phyloP scores from a whole-genome alignment of 345 rosid species.

The Raphanus raphanistrum region DNA sequence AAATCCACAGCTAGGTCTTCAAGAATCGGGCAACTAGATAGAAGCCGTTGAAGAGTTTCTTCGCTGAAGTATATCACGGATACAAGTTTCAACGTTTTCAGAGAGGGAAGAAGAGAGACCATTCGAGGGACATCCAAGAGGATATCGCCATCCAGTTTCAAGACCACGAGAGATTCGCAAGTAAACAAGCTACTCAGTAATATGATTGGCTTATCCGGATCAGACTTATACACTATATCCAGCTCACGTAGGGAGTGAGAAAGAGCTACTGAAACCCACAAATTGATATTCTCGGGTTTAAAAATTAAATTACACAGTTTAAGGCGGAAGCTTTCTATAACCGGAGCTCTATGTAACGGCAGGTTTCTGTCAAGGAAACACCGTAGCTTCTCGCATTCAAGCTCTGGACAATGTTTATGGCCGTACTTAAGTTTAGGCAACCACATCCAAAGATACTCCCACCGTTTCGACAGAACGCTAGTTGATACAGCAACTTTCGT shows the following conservation, averaged over 20 bases:
- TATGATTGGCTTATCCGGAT: neutral
- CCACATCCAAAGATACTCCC: slow-evolving; percentile 29
- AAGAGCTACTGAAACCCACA: slow-evolving; percentile 4
- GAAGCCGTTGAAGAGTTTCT: neutral
- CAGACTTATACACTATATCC: rapidly evolving
- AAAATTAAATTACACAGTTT: neutral
- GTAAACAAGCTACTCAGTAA: neutral
- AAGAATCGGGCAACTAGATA: neutral
- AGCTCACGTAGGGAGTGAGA: slow-evolving; percentile 3
- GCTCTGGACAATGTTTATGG: rapidly evolving
- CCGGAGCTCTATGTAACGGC: neutral
- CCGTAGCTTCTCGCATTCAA: neutral
- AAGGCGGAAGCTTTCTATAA: neutral
- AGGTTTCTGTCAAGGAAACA: neutral
- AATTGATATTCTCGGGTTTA: neutral
- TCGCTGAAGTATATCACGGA: neutral
- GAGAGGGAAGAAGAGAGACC: neutral
- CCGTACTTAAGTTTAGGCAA: slow-evolving; percentile 1
- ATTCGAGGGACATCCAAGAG: neutral
- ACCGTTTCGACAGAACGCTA: slow-evolving; percentile 15
- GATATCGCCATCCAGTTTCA: neutral
- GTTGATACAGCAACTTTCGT: slow-evolving; percentile 17
- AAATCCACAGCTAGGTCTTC: neutral
- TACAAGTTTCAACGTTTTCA: neutral
- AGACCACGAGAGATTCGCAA: neutral